Conservation (phyloP, 345 rosid species). For the Carallia brachiata region DNA sequence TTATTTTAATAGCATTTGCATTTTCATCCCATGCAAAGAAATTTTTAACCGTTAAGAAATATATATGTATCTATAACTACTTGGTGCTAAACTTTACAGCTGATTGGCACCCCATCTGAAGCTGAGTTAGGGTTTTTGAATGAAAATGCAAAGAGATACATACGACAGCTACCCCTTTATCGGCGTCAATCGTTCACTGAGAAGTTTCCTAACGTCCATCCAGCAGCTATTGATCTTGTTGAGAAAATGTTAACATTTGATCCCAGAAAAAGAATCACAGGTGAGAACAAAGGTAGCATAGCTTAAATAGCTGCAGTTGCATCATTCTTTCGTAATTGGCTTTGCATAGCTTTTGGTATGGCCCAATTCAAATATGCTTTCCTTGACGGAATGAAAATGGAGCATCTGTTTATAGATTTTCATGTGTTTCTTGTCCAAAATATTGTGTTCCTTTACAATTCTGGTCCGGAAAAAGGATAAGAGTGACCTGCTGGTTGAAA, state of each 20-base stretch:
- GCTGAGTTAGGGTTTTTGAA: constrained; percentile 67
- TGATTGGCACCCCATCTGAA: constrained; percentile 85
- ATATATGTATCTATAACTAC: too few species aligned
- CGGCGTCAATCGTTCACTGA: constrained; percentile 67
- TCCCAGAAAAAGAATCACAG: constrained; percentile 73
- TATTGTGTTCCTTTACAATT: too few species aligned
- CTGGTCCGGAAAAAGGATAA: too few species aligned
- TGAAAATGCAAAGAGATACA: constrained; percentile 78
- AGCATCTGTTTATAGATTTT: neutral
- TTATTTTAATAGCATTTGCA: too few species aligned
- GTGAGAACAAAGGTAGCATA: constrained; percentile 31
- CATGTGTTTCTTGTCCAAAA: too few species aligned
- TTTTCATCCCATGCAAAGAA: neutral
- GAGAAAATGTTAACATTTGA: constrained; percentile 92
- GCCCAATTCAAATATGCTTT: neutral
- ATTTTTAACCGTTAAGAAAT: too few species aligned
- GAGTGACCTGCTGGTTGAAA: too few species aligned
- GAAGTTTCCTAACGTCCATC: constrained; percentile 68
- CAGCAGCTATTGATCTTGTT: constrained; percentile 71
- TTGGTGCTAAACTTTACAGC: constrained; percentile 40
- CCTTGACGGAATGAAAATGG: neutral
- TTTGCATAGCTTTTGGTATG: neutral
- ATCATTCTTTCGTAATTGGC: neutral
- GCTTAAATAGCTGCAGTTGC: neutral
- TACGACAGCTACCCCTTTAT: constrained; percentile 51